Conservation (phyloP, 129 eudicot genomes). For the Helichrysum umbraculigerum region DNA sequence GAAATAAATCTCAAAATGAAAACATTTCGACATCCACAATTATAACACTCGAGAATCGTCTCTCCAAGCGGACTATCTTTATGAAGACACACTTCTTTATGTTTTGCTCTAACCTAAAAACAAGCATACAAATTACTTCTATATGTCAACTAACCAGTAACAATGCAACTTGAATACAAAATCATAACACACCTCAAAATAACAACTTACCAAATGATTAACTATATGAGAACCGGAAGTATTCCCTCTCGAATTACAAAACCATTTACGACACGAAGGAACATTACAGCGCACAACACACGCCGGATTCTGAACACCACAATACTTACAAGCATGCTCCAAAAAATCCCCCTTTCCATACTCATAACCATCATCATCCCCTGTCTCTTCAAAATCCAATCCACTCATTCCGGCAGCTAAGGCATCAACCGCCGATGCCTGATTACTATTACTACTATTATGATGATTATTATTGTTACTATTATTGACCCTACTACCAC, state of each 20-base stretch:
- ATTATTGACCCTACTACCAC: conserved; percentile 23
- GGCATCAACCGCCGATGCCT: conserved; percentile 69
- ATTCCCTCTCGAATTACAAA: conserved; percentile 89
- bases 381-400: conserved; percentile 76
- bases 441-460: conserved; percentile 20
- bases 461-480: background rate
- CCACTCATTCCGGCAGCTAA: conserved; percentile 93
- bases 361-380: conserved; percentile 62
- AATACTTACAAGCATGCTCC: conserved; percentile 86
- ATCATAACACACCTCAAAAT: background rate
- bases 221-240: conserved; percentile 94
- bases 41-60: conserved; percentile 63
- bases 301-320: conserved; percentile 92
- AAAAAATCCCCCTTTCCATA: conserved; percentile 73
- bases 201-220: conserved; percentile 68
- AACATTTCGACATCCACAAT: conserved; percentile 95
- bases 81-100: conserved; percentile 98
- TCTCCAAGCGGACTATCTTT: conserved; percentile 63
- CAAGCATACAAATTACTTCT: background rate
- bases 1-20: conserved; percentile 91
- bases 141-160: background rate
- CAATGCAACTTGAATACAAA: background rate
- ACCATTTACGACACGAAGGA: conserved; percentile 94
- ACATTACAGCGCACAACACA: conserved; percentile 93
- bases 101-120: conserved; percentile 71